Evolutionary conservation across 495 filamentous ascomycete species (phyloP).

Genomic region (Chaetomium tenue): DNA sequence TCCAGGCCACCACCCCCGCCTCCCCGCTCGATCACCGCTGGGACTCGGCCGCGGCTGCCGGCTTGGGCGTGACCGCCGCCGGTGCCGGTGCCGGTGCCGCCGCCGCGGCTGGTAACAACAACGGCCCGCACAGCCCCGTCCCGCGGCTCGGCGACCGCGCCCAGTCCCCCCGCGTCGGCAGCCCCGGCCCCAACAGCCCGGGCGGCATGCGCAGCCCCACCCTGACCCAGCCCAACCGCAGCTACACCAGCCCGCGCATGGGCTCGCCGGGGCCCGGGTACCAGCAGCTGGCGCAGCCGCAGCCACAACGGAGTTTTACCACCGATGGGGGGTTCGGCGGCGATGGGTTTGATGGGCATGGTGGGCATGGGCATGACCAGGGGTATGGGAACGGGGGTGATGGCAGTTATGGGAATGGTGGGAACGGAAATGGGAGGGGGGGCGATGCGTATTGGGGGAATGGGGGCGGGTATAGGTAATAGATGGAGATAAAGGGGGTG

Average conservation of each 20-base stretch:
- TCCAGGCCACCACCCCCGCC: constrained; percentile 17
- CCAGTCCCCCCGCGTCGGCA: constrained; percentile 30
- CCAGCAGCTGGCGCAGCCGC: constrained; percentile 25
- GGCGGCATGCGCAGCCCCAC: constrained; percentile 15
- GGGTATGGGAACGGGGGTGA: not conserved
- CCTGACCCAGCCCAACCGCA: constrained; percentile 10
- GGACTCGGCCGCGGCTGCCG: constrained; percentile 17
- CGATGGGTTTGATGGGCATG: not conserved
- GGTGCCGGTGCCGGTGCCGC: constrained; percentile 34
- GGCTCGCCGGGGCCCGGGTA: constrained; percentile 31
- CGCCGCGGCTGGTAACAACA: constrained; percentile 3
- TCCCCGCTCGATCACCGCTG: constrained; percentile 21
- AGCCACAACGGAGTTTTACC: constrained; percentile 37
- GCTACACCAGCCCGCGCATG: constrained; percentile 16
- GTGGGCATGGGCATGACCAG: not conserved
- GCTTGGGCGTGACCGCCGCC: constrained; percentile 22
- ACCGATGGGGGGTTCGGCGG: constrained; percentile 13
- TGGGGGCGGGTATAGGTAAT: constrained; percentile 13
- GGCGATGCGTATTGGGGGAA: constrained; percentile 16
- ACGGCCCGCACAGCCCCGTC: constrained; percentile 27
- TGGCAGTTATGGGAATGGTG: not conserved
- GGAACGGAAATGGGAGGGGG: not conserved
- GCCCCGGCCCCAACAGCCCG: constrained; percentile 13
- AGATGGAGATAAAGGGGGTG: not conserved
- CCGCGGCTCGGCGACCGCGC: not conserved